Evolutionary conservation across 2,329 filamentous ascomycete genomes (phyloP).

Genomic region (Apiospora pterosperma): DNA sequence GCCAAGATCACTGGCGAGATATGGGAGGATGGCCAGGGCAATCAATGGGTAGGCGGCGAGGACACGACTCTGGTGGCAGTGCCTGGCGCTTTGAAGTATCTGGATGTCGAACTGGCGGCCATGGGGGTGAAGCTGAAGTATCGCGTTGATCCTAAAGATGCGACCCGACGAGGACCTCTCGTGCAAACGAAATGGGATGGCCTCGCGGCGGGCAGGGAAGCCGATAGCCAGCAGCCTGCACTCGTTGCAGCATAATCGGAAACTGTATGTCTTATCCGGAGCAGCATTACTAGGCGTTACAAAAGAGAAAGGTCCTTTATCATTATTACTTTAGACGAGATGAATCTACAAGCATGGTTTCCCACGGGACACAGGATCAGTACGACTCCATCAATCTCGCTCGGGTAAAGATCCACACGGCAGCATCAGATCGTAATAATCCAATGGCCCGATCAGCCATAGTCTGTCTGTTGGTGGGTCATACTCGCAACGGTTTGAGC

Average conservation of each 20-base stretch:
- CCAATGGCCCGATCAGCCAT: no score
- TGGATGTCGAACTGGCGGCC: slow-evolving; percentile 91
- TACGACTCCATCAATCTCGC: not conserved
- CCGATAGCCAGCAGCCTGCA: slow-evolving; percentile 16
- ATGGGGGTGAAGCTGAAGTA: slow-evolving; percentile 98
- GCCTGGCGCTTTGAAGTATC: slow-evolving; percentile 84
- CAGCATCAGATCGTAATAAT: not conserved
- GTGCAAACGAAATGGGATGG: slow-evolving; percentile 33
- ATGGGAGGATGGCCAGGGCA: slow-evolving; percentile 89
- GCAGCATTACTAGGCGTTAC: not conserved
- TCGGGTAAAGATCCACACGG: not conserved
- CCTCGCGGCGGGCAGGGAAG: slow-evolving; percentile 20
- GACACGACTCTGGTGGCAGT: slow-evolving; percentile 90
- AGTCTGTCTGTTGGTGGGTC: not conserved
- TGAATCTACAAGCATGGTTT: not conserved
- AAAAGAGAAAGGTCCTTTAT: not conserved
- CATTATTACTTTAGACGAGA: not conserved
- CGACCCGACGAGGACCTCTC: slow-evolving; percentile 49
- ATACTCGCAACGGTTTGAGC: slow-evolving; percentile 2
- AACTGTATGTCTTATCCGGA: not conserved
- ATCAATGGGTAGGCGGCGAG: slow-evolving; percentile 82
- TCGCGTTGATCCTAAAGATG: slow-evolving; percentile 61
- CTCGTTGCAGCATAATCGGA: slow-evolving; percentile 19
- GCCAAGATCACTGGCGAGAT: slow-evolving; percentile 64
- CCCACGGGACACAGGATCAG: not conserved